Base-by-base conservation (phyloP, 1,139 yeast genomes). In the Spencermartinsiella ligniputridi region DNA sequence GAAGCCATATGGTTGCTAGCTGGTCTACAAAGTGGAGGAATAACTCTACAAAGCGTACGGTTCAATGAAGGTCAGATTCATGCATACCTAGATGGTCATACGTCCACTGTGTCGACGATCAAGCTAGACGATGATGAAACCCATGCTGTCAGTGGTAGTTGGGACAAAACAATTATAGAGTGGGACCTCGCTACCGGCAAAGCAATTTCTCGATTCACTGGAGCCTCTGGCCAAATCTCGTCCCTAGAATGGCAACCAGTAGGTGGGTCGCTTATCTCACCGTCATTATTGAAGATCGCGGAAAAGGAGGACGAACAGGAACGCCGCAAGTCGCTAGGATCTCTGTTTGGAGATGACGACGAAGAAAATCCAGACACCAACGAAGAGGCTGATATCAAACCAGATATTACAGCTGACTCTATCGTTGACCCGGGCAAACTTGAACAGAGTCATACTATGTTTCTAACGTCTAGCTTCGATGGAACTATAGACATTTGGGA, bases 401-500 rank as follows among this genome's bases (percentile, higher is more conserved):
- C 48, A 3, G 42, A 46, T 18, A 34, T 17, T 13, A 41, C 37
- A n/a, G 21, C 38, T 21, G 6, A 32, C 20, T 27, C 32, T 8
- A 15, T 6, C 5, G 41, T 18, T 12, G 47, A 25, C 4, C 8
- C 20, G 16, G 27, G 9, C 8, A 53, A 48, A 18, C 51, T 52
- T 19, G 48, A 38, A 3, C 27, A 48, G n/a, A 82, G 81, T 54
- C 79, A 79, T 36, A 67, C 74, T 36, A 72, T 85, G 2, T 88
- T 92, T 60, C 67, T 89, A 72, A 75, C 94, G 3, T 81, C 96
- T 0, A 77, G 89, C 17, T 81, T 89, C 45, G 95, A 90, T 61
- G 98, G 99, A 5, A 73, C 83, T 0, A 67, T 90, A 3, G 80
- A 79, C 50, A 68, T 92, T 8, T 90, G 97, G 96, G 98, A 92